Conservation (phyloP, 129 eudicot species). For the Solidago caesia region DNA sequence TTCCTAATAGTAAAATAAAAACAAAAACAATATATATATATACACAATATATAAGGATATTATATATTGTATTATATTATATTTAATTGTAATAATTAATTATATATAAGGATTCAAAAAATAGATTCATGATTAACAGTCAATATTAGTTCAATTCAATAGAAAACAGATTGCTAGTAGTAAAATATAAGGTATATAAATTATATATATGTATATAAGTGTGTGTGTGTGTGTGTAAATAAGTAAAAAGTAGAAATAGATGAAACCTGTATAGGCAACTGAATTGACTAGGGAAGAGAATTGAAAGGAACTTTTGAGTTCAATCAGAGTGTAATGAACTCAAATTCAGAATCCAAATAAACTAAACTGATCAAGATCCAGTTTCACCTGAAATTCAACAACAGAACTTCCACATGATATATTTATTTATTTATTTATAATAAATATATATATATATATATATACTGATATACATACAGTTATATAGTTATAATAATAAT, state of each 20-base stretch:
- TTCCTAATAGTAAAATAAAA: too few species aligned
- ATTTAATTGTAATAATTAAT: too few species aligned
- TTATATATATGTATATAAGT: neutral
- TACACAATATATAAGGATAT: too few species aligned
- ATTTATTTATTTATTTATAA: too few species aligned
- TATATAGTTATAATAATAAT: neutral
- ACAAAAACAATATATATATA: too few species aligned
- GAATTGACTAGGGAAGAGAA: neutral
- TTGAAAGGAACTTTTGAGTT: neutral
- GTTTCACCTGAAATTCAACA: neutral
- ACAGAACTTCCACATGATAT: constrained; percentile 18
- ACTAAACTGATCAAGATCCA: constrained; percentile 25
- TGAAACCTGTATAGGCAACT: constrained; percentile 11
- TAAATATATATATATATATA: too few species aligned
- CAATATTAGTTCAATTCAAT: constrained; percentile 5
- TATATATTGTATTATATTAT: too few species aligned
- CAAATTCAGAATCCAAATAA: neutral
- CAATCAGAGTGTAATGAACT: constrained; percentile 7
- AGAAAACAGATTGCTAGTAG: neutral
- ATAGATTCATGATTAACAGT: constrained; percentile 17
- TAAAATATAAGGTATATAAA: neutral
- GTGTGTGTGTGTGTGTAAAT: too few species aligned
- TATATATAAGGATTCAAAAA: neutral
- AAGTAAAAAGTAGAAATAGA: too few species aligned
- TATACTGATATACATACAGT: too few species aligned